Evolutionary conservation across 2,329 filamentous ascomycete species (phyloP).

Genomic region (Zymoseptoria brevis): DNA sequence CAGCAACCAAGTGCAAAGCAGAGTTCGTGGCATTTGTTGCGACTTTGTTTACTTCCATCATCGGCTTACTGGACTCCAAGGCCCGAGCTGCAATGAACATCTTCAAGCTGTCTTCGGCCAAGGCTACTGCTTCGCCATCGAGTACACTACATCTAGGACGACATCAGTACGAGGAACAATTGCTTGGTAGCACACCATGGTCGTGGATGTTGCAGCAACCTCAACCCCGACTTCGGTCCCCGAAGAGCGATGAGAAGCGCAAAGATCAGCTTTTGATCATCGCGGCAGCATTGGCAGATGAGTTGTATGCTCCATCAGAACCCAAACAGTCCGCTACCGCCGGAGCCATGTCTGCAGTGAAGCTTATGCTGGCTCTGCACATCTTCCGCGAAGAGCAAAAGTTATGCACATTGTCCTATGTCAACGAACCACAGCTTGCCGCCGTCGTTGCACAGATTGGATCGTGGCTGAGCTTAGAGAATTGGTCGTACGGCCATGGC

Average conservation of each 20-base stretch:
- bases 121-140: background rate
- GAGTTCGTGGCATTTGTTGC: slow-evolving; percentile 35
- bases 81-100: slow-evolving; percentile 21
- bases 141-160: background rate
- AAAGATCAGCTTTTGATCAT: slow-evolving; percentile 23
- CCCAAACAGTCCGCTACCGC: background rate
- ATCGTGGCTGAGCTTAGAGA: slow-evolving; percentile 68
- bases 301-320: slow-evolving; percentile 9
- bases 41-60: slow-evolving; percentile 33
- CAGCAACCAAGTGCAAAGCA: slow-evolving; percentile 8
- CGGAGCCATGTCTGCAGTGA: slow-evolving; percentile 12
- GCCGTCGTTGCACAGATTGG: slow-evolving; percentile 73
- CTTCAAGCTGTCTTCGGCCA: slow-evolving; percentile 18
- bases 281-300: slow-evolving; percentile 21
- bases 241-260: slow-evolving; percentile 7
- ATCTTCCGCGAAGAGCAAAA: slow-evolving; percentile 85
- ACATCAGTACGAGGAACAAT: background rate
- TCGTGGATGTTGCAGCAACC: slow-evolving; percentile 13
- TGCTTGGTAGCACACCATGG: slow-evolving; percentile 12
- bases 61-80: slow-evolving; percentile 24
- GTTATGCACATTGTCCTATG: slow-evolving; percentile 46
- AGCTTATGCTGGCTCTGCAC: slow-evolving; percentile 61
- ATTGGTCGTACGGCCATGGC: slow-evolving; percentile 48
- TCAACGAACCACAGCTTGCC: slow-evolving; percentile 40
- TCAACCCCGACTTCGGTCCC: slow-evolving; percentile 1